Conservation (phyloP, 331 rosid species). For the Quercus phellos region DNA sequence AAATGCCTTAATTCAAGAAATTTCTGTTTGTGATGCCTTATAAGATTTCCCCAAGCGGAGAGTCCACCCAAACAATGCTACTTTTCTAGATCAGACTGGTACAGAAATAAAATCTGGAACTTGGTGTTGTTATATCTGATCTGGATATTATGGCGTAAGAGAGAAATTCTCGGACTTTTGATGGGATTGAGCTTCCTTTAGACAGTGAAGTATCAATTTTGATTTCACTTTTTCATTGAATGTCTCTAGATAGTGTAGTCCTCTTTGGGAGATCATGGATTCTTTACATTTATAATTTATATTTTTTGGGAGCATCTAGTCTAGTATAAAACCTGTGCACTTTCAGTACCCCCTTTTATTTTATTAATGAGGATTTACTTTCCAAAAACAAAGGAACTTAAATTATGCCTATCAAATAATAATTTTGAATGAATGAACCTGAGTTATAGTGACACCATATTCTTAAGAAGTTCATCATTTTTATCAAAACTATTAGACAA, state of each 20-base stretch:
- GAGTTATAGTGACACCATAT: neutral
- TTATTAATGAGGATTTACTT: neutral
- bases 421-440: neutral
- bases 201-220: too few species aligned
- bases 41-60: too few species aligned
- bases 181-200: neutral
- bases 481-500: neutral
- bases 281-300: neutral
- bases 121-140: neutral
- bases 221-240: too few species aligned
- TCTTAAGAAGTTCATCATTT: neutral
- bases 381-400: neutral
- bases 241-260: too few species aligned
- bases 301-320: too few species aligned
- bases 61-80: too few species aligned
- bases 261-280: neutral
- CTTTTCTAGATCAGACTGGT: neutral
- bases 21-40: too few species aligned
- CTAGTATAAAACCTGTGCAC: neutral
- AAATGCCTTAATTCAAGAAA: too few species aligned
- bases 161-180: neutral
- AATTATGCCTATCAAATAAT: neutral
- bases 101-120: neutral
- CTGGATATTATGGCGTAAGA: neutral
- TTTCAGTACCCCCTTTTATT: neutral